Evolutionary conservation across 805 yeast species (phyloP).

Genomic region (Tetrapisispora iriomotensis): DNA sequence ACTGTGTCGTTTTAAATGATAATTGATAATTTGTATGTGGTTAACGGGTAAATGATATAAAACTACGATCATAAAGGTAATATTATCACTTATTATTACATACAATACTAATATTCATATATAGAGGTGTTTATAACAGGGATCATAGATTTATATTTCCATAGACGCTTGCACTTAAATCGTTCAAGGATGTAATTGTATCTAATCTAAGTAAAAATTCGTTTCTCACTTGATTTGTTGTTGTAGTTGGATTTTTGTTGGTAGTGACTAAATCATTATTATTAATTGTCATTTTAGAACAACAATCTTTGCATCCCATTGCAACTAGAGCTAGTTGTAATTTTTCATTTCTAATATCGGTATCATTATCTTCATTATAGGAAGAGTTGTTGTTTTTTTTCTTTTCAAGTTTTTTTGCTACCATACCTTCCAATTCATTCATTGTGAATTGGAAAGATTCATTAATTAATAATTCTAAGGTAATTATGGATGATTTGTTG

Average conservation of each 20-base stretch:
- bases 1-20: too few relatives aligned
- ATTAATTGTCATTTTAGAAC: slow-evolving; percentile 19
- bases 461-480: slow-evolving; percentile 22
- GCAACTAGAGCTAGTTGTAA: slow-evolving; percentile 24
- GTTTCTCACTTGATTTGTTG: slow-evolving; percentile 14
- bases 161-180: slow-evolving; percentile 82
- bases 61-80: too few relatives aligned
- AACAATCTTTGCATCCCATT: slow-evolving; percentile 24
- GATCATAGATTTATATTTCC: slow-evolving; percentile 48
- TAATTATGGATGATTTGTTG: slow-evolving; percentile 20
- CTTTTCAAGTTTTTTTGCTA: slow-evolving; percentile 8
- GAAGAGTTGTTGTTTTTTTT: slow-evolving; percentile 5
- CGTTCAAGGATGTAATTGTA: slow-evolving; percentile 50
- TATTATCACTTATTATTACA: too few relatives aligned
- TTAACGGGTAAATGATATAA: too few relatives aligned
- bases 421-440: slow-evolving; percentile 16
- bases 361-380: slow-evolving; percentile 2
- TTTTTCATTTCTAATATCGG: slow-evolving; percentile 2
- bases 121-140: too few relatives aligned
- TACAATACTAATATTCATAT: not conserved
- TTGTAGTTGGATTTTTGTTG: not conserved
- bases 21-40: too few relatives aligned
- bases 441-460: slow-evolving; percentile 24
- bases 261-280: slow-evolving; percentile 5
- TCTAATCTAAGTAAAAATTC: slow-evolving; percentile 18